Evolutionary conservation across 768 basidiomycete genomes (phyloP).

Genomic region (Tubosaeta brunneosetosa): DNA sequence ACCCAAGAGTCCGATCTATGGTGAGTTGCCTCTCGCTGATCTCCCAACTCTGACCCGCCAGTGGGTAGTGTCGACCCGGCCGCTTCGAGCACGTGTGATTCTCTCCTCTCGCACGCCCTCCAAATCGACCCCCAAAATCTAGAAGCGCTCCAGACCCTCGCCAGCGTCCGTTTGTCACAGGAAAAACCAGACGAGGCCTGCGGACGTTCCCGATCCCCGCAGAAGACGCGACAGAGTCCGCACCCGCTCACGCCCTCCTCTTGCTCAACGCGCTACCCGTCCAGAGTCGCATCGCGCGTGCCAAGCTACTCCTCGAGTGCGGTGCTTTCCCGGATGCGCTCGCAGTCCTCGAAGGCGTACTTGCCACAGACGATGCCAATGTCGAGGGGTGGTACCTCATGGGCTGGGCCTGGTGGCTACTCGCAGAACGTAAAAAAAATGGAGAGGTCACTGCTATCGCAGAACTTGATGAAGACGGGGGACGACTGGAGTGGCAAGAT

Average conservation of each 20-base stretch:
- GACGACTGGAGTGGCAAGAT: conserved; percentile 62
- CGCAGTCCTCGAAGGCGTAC: conserved; percentile 69
- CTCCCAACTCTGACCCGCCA: not conserved
- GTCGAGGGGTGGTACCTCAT: conserved; percentile 94
- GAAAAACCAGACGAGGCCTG: conserved; percentile 74
- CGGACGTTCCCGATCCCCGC: conserved; percentile 17
- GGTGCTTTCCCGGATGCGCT: conserved; percentile 66
- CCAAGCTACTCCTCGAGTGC: conserved; percentile 81
- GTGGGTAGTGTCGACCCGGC: conserved; percentile 68
- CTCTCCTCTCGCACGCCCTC: conserved; percentile 67
- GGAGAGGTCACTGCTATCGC: conserved; percentile 40
- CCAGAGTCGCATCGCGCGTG: conserved; percentile 64
- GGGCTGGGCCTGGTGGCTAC: conserved; percentile 89
- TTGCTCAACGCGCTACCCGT: conserved; percentile 46
- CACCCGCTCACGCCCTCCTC: conserved; percentile 26
- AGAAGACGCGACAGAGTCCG: not conserved
- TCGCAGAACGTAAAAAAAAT: conserved; percentile 68
- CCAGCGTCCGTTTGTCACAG: conserved; percentile 87
- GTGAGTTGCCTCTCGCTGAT: conserved; percentile 33
- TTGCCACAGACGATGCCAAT: conserved; percentile 78
- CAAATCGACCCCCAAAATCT: conserved; percentile 68
- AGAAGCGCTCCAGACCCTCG: conserved; percentile 75
- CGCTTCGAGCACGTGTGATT: conserved; percentile 79
- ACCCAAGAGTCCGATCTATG: conserved; percentile 83
- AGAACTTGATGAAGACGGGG: conserved; percentile 32